A percentile compares a stretch with the other conserved stretches of the same genome.
Conservation (phyloP, 805 yeast genomes). For the Candida manassasensis region DNA sequence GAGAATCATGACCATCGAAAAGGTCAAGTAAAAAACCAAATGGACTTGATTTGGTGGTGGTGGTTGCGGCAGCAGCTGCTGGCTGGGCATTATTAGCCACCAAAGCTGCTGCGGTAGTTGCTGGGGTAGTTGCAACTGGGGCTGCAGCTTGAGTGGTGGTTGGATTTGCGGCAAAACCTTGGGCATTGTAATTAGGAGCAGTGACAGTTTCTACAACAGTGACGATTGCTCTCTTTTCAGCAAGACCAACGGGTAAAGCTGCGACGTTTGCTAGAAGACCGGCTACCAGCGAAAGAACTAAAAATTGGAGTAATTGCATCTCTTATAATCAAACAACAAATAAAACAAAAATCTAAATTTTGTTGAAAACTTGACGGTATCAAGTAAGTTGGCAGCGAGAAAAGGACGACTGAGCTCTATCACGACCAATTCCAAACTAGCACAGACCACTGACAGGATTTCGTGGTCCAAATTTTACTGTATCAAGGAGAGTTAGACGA, state of each 20-base stretch:
- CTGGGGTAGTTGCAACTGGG: conserved; percentile 22
- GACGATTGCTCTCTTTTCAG: conserved; percentile 5
- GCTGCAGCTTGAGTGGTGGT: conserved; percentile 11
- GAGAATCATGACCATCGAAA: conserved; percentile 3
- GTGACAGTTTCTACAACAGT: conserved; percentile 5
- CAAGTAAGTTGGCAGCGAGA: too few species aligned
- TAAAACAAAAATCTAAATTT: too few species aligned
- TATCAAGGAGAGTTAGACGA: too few species aligned
- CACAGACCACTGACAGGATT: too few species aligned
- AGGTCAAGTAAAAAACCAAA: conserved; percentile 4
- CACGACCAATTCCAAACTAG: too few species aligned
- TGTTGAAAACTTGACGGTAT: too few species aligned
- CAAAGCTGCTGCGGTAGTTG: conserved; percentile 19
- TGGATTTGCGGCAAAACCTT: conserved; percentile 5
- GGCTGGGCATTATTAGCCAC: conserved; percentile 19
- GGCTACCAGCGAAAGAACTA: conserved; percentile 5
- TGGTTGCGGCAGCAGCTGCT: conserved; percentile 16
- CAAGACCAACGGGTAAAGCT: conserved; percentile 2
- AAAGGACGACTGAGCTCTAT: too few species aligned
- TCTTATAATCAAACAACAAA: too few species aligned
- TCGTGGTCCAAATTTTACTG: too few species aligned
- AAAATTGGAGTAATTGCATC: conserved; percentile 3
- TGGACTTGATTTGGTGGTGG: too few species aligned
- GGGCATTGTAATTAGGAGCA: conserved; percentile 3
- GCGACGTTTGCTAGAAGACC: conserved; percentile 3